phyloP scores from a whole-genome alignment of 805 yeast genomes.

The Monosporozyma aquatica region DNA sequence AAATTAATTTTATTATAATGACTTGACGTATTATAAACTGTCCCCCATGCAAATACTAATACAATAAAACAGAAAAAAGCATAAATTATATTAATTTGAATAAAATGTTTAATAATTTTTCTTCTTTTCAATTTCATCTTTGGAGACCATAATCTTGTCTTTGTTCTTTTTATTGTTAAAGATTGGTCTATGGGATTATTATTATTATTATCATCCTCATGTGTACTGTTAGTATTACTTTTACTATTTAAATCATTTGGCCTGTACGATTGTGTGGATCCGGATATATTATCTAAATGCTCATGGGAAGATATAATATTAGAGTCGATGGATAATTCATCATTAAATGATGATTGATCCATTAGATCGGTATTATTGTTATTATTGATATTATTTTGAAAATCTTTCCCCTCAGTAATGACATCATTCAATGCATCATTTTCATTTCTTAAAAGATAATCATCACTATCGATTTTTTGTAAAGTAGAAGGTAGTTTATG shows the following conservation, averaged over 20 bases:
- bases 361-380: not conserved
- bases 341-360: not conserved
- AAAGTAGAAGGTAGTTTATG: not conserved
- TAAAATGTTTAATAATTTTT: conserved; percentile 5
- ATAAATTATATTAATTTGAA: conserved; percentile 11
- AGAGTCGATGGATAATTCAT: not conserved
- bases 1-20: conserved; percentile 7
- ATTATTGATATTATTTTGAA: not conserved
- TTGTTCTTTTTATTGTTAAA: not conserved
- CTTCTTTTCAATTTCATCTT: conserved; percentile 7
- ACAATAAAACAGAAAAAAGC: conserved; percentile 17
- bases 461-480: not conserved
- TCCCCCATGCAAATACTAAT: conserved; percentile 31
- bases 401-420: not conserved
- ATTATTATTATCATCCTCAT: not conserved
- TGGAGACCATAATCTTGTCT: conserved; percentile 8
- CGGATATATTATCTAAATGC: too few species aligned
- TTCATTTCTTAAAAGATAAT: not conserved
- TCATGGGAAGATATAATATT: not conserved
- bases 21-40: conserved; percentile 23
- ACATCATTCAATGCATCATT: not conserved
- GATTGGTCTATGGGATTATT: too few species aligned
- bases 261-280: not conserved
- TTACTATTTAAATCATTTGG: not conserved
- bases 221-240: not conserved